Conservation (phyloP, 177 flowering plant genomes). For the Telopea speciosissima region DNA sequence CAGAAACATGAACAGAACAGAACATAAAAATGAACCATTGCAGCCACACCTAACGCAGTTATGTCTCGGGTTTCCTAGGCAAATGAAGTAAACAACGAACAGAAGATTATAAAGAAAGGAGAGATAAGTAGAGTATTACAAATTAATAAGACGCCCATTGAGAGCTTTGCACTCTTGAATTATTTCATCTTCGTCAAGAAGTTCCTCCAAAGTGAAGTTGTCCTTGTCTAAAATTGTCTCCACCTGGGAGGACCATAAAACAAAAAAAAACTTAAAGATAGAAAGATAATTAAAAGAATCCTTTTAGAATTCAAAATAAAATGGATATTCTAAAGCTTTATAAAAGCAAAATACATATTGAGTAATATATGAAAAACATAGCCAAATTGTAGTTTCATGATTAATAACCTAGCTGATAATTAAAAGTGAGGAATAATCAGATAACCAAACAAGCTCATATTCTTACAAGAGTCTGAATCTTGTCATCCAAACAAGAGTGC, state of each 20-base stretch:
- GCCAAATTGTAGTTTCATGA: neutral
- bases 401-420: neutral
- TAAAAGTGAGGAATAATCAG: neutral
- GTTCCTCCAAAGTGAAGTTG: conserved; percentile 68
- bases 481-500: too few relatives aligned
- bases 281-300: neutral
- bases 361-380: neutral
- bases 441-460: neutral
- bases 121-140: conserved; percentile 35
- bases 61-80: neutral
- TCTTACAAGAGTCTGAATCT: neutral
- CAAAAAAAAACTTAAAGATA: neutral
- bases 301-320: neutral
- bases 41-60: neutral
- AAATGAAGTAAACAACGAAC: neutral
- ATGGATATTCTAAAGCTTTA: too few relatives aligned
- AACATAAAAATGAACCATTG: neutral
- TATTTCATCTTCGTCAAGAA: conserved; percentile 87
- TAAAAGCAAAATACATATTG: neutral
- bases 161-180: conserved; percentile 95
- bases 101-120: conserved; percentile 1
- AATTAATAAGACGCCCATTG: conserved; percentile 81
- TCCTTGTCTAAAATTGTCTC: conserved; percentile 79
- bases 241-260: conserved; percentile 40
- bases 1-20: neutral